Conservation (phyloP, 2,329 filamentous ascomycete species). For the Magnaporthales sp. region DNA sequence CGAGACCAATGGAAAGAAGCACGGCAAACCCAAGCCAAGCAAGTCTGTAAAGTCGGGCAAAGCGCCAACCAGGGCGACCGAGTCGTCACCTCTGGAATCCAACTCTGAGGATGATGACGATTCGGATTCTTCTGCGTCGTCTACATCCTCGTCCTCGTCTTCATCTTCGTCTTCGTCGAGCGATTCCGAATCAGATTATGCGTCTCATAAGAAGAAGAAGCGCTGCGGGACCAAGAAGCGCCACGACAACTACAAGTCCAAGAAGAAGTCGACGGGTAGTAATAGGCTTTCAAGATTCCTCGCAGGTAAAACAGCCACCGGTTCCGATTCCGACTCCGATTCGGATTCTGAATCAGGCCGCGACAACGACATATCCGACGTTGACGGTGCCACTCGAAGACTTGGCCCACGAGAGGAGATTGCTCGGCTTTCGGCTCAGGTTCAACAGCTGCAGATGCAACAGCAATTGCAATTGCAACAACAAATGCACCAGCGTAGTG, state of each 20-base stretch:
- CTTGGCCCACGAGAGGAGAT: conserved; percentile 1
- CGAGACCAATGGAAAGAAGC: conserved; percentile 9
- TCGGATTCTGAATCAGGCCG: conserved; percentile 16
- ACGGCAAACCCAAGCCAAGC: conserved; percentile 14
- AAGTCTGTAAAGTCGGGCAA: conserved; percentile 10
- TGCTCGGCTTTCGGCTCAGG: neutral
- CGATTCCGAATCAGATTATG: conserved; percentile 17
- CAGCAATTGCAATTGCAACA: conserved; percentile 12
- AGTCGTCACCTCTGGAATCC: neutral
- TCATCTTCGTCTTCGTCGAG: conserved; percentile 16
- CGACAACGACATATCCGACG: conserved; percentile 10
- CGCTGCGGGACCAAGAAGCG: conserved; percentile 19
- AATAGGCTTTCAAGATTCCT: conserved; percentile 14
- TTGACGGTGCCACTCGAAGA: conserved; percentile 11
- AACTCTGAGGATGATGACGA: conserved; percentile 10
- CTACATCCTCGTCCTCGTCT: conserved; percentile 10
- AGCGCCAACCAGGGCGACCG: neutral
- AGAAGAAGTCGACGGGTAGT: conserved; percentile 14
- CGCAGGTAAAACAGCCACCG: conserved; percentile 10
- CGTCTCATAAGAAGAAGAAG: conserved; percentile 17
- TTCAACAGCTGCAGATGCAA: conserved; percentile 12
- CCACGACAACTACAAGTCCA: conserved; percentile 20
- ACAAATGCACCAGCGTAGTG: conserved; percentile 7
- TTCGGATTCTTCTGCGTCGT: conserved; percentile 8
- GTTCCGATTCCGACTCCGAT: conserved; percentile 16